Conservation (phyloP, 2,329 filamentous ascomycete genomes). For the Neonectria magnoliae region DNA sequence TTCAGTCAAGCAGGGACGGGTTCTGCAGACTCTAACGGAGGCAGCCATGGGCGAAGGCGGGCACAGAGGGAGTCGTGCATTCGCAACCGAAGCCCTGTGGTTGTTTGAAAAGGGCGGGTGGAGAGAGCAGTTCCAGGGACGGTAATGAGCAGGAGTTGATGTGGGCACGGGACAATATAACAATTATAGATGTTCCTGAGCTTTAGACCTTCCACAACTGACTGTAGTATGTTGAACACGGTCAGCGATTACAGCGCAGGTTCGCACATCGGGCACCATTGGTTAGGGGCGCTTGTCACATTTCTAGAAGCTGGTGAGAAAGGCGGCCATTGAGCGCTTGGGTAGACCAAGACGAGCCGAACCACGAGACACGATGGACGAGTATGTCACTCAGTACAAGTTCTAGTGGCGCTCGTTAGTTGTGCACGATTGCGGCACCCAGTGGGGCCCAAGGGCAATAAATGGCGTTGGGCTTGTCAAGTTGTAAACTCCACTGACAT, state of each 20-base stretch:
- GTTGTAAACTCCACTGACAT: conserved; percentile 7
- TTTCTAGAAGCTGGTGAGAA: not conserved
- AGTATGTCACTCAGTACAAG: not conserved
- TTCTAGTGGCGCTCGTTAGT: conserved; percentile 7
- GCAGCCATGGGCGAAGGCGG: conserved; percentile 76
- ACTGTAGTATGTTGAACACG: not conserved
- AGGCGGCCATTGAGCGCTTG: not conserved
- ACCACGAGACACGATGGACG: not conserved
- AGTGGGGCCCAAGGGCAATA: conserved; percentile 5
- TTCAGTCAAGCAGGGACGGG: conserved; percentile 77
- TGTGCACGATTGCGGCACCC: conserved; percentile 1
- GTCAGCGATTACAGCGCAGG: not conserved
- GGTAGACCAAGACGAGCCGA: not conserved
- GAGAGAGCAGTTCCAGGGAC: conserved; percentile 71
- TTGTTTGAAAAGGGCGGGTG: conserved; percentile 77
- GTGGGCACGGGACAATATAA: not conserved
- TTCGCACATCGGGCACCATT: not conserved
- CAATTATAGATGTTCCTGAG: not conserved
- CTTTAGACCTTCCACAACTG: not conserved
- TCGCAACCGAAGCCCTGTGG: conserved; percentile 92
- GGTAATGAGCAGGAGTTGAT: conserved; percentile 45
- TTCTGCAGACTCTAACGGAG: conserved; percentile 79
- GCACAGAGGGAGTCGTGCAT: conserved; percentile 83
- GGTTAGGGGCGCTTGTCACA: not conserved
- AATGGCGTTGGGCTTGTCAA: conserved; percentile 13